Conservation (phyloP, 768 basidiomycete genomes). For the Gloeophyllum trabeum region DNA sequence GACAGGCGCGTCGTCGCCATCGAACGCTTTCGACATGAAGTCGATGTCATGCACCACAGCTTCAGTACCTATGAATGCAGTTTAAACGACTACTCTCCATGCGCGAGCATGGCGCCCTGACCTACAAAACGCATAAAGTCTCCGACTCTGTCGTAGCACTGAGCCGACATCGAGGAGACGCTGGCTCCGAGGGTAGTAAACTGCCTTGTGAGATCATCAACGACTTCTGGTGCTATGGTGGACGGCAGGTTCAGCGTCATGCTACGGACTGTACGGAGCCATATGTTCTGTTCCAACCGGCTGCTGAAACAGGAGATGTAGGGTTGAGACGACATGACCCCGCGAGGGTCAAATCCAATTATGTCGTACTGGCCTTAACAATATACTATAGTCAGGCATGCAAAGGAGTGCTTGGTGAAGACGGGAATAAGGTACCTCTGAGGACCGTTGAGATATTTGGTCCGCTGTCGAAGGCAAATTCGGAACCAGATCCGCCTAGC, state of each 20-base stretch:
- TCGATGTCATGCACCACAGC: constrained; percentile 1
- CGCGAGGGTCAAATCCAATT: not conserved
- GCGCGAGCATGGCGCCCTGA: not conserved
- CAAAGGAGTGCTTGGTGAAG: not conserved
- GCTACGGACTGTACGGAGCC: too few species aligned
- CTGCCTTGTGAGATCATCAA: not conserved
- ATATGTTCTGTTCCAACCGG: not conserved
- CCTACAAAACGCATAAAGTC: not conserved
- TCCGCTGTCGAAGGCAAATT: not conserved
- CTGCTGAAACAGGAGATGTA: not conserved
- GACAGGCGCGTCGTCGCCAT: not conserved
- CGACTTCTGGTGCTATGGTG: not conserved
- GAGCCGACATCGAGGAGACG: not conserved
- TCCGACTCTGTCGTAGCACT: not conserved
- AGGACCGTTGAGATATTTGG: not conserved
- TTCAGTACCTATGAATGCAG: not conserved
- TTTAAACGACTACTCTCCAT: not conserved
- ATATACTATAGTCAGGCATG: not conserved
- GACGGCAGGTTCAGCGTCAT: not conserved
- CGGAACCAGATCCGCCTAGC: not conserved
- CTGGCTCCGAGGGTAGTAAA: not conserved
- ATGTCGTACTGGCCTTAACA: not conserved
- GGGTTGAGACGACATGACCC: not conserved
- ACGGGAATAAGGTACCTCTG: not conserved
- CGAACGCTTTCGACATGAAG: not conserved